Percentiles rank a stretch among this genome's conserved stretches.
These are phyloP conservation scores for Penicillium corylophilum DNA, from an alignment of 2,329 filamentous ascomycete genomes.

Conservation along the genomic window DNA sequence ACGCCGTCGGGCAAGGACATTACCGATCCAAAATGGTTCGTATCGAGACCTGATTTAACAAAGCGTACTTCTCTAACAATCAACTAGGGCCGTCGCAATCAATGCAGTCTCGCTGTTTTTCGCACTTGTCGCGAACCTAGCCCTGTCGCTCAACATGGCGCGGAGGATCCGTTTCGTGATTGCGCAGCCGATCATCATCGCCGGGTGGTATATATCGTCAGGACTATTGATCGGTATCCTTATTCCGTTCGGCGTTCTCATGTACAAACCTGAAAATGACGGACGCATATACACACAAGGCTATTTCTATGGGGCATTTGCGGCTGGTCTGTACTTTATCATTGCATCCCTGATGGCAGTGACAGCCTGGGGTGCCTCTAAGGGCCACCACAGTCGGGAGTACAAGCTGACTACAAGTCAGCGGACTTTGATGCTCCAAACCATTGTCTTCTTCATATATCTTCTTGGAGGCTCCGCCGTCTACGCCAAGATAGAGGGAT, in stretches of 20 bases:
- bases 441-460: constrained; percentile 43
- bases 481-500: constrained; percentile 38
- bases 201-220: constrained; percentile 58
- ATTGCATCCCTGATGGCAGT: constrained; percentile 55
- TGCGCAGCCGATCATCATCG: constrained; percentile 60
- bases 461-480: constrained; percentile 40
- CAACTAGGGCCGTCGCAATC: constrained; percentile 50
- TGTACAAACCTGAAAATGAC: constrained; percentile 38
- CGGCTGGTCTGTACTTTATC: constrained; percentile 57
- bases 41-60: not conserved
- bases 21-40: constrained; percentile 54
- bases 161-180: constrained; percentile 54
- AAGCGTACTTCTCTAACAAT: not conserved
- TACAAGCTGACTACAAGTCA: constrained; percentile 58
- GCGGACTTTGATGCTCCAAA: constrained; percentile 52
- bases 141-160: constrained; percentile 61
- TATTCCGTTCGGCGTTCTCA: constrained; percentile 43
- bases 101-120: constrained; percentile 57
- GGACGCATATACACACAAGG: constrained; percentile 54
- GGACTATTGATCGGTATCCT: constrained; percentile 55
- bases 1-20: constrained; percentile 51
- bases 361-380: constrained; percentile 56
- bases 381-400: constrained; percentile 55
- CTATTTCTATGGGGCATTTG: constrained; percentile 61
- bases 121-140: constrained; percentile 55